phyloP scores from a whole-genome alignment of 768 basidiomycete genomes.

The Leccinum subgranulosum region DNA sequence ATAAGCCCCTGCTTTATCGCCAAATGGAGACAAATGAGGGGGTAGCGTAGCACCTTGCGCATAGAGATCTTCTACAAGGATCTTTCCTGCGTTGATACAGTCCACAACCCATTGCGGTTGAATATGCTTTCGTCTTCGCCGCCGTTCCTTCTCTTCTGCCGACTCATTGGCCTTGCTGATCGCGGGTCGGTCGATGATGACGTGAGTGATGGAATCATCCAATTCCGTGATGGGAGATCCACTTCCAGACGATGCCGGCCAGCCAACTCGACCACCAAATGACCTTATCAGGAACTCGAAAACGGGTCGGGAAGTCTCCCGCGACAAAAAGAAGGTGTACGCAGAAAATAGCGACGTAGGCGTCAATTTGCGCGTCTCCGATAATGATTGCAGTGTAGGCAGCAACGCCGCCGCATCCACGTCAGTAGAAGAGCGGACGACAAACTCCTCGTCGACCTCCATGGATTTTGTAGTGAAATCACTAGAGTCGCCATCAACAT shows the following conservation, averaged over 20 bases:
- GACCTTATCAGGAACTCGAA: slow-evolving; percentile 94
- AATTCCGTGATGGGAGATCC: slow-evolving; percentile 77
- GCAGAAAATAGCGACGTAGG: slow-evolving; percentile 72
- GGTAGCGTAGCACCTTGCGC: slow-evolving; percentile 83
- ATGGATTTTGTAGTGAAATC: slow-evolving; percentile 30
- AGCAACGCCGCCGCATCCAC: slow-evolving; percentile 45
- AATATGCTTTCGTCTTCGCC: slow-evolving; percentile 75
- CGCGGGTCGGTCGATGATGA: slow-evolving; percentile 88
- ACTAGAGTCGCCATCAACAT: slow-evolving; percentile 36
- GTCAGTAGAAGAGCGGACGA: slow-evolving; percentile 55
- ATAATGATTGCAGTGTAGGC: slow-evolving; percentile 67
- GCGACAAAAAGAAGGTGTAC: slow-evolving; percentile 90
- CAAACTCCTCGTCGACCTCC: slow-evolving; percentile 63
- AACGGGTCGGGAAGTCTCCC: slow-evolving; percentile 86
- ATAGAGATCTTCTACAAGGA: slow-evolving; percentile 84
- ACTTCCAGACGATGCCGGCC: slow-evolving; percentile 77
- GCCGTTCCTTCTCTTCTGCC: slow-evolving; percentile 55
- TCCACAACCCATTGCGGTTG: slow-evolving; percentile 99
- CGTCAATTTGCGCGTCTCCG: slow-evolving; percentile 54
- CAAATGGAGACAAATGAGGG: slow-evolving; percentile 95
- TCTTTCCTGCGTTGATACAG: slow-evolving; percentile 83
- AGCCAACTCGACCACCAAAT: slow-evolving; percentile 90
- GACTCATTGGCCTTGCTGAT: slow-evolving; percentile 47
- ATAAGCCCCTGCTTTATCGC: slow-evolving; percentile 74
- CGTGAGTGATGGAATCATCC: slow-evolving; percentile 88